phyloP scores from a whole-genome alignment of 2,329 filamentous ascomycete genomes.

The Anthostomella pinea region DNA sequence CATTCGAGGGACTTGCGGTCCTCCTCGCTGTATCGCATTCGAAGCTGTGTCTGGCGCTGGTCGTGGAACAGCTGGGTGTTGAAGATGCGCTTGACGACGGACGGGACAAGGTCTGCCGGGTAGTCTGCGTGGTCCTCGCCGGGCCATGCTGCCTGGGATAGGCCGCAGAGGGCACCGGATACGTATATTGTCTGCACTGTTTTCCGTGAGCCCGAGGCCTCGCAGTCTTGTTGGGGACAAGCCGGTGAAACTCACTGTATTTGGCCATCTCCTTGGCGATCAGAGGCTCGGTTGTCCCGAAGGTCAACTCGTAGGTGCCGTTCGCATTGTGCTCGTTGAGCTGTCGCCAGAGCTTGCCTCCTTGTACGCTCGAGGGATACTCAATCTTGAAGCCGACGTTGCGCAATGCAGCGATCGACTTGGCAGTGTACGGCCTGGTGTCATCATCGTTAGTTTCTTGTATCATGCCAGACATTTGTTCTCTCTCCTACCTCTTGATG shows the following conservation, averaged over 20 bases:
- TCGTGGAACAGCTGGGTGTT: constrained; percentile 15
- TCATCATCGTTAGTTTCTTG: too few relatives aligned
- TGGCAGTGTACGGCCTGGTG: constrained; percentile 7
- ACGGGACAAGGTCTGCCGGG: constrained; percentile 11
- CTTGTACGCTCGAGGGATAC: constrained; percentile 12
- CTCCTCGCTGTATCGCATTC: constrained; percentile 11
- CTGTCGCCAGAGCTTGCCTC: constrained; percentile 10
- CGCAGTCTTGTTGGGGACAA: neutral
- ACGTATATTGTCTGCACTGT: constrained; percentile 13
- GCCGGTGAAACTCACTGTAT: neutral
- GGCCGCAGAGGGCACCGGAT: constrained; percentile 11
- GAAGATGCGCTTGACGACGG: constrained; percentile 11
- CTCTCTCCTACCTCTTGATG: constrained; percentile 11
- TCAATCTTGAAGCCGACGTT: constrained; percentile 11
- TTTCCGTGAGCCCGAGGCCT: neutral
- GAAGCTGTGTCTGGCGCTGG: constrained; percentile 9
- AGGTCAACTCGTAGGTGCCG: constrained; percentile 12
- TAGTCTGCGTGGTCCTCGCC: constrained; percentile 14
- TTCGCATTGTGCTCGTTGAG: constrained; percentile 12
- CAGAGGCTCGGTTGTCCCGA: constrained; percentile 11
- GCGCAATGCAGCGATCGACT: constrained; percentile 13
- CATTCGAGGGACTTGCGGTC: constrained; percentile 33
- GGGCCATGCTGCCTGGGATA: constrained; percentile 9
- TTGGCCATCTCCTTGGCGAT: constrained; percentile 13
- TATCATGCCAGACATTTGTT: too few relatives aligned